phyloP scores from a whole-genome alignment of 2,329 filamentous ascomycete genomes.

The Paecilomyces fulvus region DNA sequence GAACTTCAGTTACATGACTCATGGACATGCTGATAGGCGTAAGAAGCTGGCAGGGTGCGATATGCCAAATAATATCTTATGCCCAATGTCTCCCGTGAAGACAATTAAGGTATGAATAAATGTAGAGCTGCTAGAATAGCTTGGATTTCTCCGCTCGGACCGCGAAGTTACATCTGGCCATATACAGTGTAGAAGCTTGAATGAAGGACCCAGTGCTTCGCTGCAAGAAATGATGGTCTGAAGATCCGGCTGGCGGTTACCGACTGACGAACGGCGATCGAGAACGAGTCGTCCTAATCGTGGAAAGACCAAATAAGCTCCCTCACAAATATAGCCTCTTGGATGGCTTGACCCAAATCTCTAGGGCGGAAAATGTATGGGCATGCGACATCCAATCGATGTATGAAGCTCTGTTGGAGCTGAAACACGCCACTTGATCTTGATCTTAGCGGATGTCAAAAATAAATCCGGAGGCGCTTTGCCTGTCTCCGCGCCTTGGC shows the following conservation, averaged over 20 bases:
- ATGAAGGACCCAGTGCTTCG: background rate
- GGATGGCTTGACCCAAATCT: background rate
- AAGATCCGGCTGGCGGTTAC: background rate
- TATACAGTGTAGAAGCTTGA: background rate
- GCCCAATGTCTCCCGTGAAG: background rate
- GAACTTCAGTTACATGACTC: background rate
- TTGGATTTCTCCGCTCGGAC: too few relatives aligned
- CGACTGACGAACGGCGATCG: background rate
- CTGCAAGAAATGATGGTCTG: background rate
- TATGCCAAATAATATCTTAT: background rate
- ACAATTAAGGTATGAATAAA: background rate
- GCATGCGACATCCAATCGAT: background rate
- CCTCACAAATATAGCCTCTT: background rate
- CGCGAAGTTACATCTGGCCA: background rate
- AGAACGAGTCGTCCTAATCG: background rate
- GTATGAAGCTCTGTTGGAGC: background rate
- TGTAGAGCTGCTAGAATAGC: too few relatives aligned
- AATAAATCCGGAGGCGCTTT: slow-evolving; percentile 1
- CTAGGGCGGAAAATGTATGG: background rate
- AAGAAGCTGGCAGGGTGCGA: background rate
- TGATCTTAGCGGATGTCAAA: slow-evolving; percentile 12
- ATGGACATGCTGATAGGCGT: background rate
- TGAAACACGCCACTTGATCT: slow-evolving; percentile 19
- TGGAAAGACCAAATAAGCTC: background rate
- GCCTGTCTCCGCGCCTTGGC: slow-evolving; percentile 13